Evolutionary conservation across 192 early-diverging fungal species (phyloP).

Genomic region (Jimgerdemannia lactiflua): DNA sequence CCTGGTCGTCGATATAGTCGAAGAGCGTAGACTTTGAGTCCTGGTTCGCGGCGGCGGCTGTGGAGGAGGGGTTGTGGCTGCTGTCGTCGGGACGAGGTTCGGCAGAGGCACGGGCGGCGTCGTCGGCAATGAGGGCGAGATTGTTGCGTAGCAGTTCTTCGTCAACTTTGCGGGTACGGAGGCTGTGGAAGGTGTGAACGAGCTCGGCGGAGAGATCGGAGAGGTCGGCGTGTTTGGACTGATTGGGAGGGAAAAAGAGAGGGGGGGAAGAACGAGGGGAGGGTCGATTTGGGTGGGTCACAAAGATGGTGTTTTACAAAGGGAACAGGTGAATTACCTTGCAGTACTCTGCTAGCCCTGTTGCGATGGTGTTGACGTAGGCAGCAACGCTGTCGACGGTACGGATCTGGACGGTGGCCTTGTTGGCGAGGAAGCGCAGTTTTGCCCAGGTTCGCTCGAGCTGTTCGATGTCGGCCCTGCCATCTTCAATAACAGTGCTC

Average conservation of each 20-base stretch:
- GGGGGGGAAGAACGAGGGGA: neutral
- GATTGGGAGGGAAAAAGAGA: neutral
- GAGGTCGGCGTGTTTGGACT: neutral
- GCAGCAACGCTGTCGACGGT: slow-evolving; percentile 21
- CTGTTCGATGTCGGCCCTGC: slow-evolving; percentile 12
- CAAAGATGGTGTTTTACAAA: too few relatives aligned
- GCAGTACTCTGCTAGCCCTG: slow-evolving; percentile 3
- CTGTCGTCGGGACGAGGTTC: neutral
- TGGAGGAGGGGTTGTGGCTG: neutral
- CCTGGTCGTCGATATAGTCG: slow-evolving; percentile 37
- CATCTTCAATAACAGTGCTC: slow-evolving; percentile 14
- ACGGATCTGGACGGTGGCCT: slow-evolving; percentile 20
- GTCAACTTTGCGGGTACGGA: slow-evolving; percentile 21
- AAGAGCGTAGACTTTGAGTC: slow-evolving; percentile 16
- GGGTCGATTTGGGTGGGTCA: neutral
- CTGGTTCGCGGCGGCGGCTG: neutral
- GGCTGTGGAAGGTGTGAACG: slow-evolving; percentile 19
- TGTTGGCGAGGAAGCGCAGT: slow-evolving; percentile 21
- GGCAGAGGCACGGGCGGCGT: neutral
- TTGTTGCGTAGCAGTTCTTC: slow-evolving; percentile 18
- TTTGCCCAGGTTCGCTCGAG: slow-evolving; percentile 32
- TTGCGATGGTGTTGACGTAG: slow-evolving; percentile 11
- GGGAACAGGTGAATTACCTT: slow-evolving; percentile 11
- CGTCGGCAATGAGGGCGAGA: neutral
- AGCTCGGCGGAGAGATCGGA: neutral